phyloP scores from a whole-genome alignment of 805 yeast species.

The Metschnikowia noctiluminum region DNA sequence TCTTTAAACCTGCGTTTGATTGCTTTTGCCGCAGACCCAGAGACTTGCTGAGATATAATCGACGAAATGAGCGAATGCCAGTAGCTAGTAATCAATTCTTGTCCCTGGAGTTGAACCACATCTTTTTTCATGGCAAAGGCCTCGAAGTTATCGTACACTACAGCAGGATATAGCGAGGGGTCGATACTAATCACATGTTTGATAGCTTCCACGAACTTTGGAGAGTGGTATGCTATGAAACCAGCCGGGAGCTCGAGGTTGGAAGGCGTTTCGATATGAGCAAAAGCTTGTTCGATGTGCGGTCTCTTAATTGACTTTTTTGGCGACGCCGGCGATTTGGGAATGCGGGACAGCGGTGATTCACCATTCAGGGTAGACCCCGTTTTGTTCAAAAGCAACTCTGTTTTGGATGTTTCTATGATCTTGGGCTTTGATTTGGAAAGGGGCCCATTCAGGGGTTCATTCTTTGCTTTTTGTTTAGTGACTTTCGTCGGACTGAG shows the following conservation, averaged over 20 bases:
- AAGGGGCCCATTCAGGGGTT: background rate
- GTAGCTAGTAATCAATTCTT: constrained; percentile 25
- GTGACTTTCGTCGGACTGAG: constrained; percentile 1
- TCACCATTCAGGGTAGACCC: background rate
- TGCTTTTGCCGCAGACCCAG: constrained; percentile 76
- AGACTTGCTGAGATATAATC: constrained; percentile 69
- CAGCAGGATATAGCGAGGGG: constrained; percentile 32
- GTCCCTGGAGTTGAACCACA: background rate
- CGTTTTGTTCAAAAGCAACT: background rate
- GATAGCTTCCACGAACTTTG: constrained; percentile 33
- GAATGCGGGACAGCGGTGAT: background rate
- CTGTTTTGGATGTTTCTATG: too few relatives aligned
- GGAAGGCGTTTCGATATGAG: constrained; percentile 11
- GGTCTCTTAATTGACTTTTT: constrained; percentile 1
- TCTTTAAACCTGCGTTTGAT: constrained; percentile 48
- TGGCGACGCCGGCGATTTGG: background rate
- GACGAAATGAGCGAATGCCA: constrained; percentile 38
- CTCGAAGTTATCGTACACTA: constrained; percentile 28
- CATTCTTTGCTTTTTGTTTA: background rate
- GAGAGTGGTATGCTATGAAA: constrained; percentile 30
- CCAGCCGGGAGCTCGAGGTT: constrained; percentile 25
- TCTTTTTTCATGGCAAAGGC: constrained; percentile 16
- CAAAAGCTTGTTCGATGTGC: constrained; percentile 14
- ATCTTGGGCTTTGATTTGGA: too few relatives aligned
- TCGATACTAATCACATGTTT: constrained; percentile 29